phyloP scores from a whole-genome alignment of 2,329 filamentous ascomycete species.

The Claviceps humidiphila region DNA sequence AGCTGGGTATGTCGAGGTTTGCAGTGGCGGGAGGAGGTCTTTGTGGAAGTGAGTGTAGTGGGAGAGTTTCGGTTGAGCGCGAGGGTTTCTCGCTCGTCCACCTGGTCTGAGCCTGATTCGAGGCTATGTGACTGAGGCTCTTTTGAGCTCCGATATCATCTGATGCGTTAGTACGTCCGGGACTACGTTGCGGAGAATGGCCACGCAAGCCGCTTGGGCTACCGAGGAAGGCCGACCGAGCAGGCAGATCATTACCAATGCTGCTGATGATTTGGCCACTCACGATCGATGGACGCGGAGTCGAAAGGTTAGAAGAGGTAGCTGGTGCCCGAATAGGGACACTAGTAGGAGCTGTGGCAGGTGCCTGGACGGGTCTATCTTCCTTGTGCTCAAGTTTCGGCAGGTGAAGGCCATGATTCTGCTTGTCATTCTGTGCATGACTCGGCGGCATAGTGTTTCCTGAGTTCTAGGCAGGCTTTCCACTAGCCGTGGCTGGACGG shows the following conservation, averaged over 20 bases:
- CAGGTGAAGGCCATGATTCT: neutral
- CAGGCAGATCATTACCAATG: neutral
- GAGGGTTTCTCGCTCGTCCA: neutral
- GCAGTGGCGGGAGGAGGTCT: neutral
- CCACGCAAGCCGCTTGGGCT: neutral
- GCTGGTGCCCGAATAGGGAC: neutral
- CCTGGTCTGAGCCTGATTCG: neutral
- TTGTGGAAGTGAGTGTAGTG: neutral
- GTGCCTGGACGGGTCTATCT: neutral
- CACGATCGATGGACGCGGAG: neutral
- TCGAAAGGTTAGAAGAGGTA: neutral
- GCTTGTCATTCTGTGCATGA: neutral
- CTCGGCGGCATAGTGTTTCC: conserved; percentile 3
- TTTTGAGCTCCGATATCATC: neutral
- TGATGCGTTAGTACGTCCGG: neutral
- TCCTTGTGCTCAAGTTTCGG: neutral
- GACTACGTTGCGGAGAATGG: neutral
- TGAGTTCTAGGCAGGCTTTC: conserved; percentile 10
- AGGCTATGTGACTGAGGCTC: neutral
- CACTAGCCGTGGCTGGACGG: conserved; percentile 2
- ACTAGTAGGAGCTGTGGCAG: neutral
- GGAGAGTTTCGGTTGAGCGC: neutral
- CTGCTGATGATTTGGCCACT: neutral
- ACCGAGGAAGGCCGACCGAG: neutral
- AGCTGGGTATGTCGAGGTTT: neutral